Percentiles rank a stretch among this genome's conserved stretches.
Evolutionary conservation across 192 early-diverging fungal species (phyloP).

Genomic region (Dissophora globulifera): DNA sequence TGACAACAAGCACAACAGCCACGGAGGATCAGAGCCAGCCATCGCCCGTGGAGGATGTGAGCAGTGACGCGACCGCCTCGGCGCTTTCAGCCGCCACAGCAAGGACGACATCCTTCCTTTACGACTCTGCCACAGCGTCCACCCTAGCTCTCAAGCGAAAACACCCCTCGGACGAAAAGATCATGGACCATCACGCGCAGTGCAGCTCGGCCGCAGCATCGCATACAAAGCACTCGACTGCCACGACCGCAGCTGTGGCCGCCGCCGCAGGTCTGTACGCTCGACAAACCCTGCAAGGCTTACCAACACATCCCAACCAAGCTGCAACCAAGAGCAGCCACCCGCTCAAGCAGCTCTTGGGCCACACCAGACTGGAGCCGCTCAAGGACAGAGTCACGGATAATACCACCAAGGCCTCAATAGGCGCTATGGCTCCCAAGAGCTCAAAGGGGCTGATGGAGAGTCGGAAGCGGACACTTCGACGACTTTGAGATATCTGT

Average conservation of each 20-base stretch:
- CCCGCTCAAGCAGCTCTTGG: not conserved
- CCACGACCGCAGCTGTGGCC: too few species aligned
- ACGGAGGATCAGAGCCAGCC: not conserved
- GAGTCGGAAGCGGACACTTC: conserved; percentile 7
- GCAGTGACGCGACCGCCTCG: not conserved
- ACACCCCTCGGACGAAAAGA: not conserved
- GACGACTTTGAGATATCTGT: conserved; percentile 5
- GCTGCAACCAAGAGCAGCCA: not conserved
- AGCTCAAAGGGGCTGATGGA: not conserved
- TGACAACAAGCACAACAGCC: not conserved
- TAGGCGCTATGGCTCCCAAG: not conserved
- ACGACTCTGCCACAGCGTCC: not conserved
- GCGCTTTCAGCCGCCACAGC: not conserved
- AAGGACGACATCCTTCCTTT: not conserved
- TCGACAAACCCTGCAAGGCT: conserved; percentile 14
- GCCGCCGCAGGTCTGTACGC: not conserved
- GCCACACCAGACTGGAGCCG: not conserved
- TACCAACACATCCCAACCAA: conserved; percentile 6
- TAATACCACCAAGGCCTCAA: not conserved
- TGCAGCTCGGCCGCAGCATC: not conserved
- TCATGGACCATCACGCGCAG: not conserved
- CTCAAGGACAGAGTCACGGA: conserved; percentile 4
- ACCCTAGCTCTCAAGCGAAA: not conserved
- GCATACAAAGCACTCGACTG: not conserved
- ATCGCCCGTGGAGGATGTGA: not conserved